phyloP scores from a whole-genome alignment of 495 filamentous ascomycete genomes.

The Tuber microsphaerosporum region DNA sequence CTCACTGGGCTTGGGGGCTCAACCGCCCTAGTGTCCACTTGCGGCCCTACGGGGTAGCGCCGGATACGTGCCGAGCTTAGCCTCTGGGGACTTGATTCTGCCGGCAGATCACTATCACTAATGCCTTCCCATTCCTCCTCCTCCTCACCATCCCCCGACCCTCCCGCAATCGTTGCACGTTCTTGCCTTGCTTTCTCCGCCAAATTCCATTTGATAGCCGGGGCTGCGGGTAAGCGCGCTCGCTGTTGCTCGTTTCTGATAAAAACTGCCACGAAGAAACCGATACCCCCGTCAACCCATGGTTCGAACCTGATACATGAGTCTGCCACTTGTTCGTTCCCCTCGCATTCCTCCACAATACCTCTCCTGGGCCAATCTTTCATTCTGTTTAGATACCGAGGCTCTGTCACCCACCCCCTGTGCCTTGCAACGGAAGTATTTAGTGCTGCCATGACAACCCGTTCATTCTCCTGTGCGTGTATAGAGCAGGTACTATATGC shows the following conservation, averaged over 20 bases:
- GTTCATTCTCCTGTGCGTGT: slow-evolving; percentile 78
- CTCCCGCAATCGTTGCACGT: slow-evolving; percentile 42
- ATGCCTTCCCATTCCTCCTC: slow-evolving; percentile 47
- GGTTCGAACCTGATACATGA: slow-evolving; percentile 76
- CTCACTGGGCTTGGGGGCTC: background rate
- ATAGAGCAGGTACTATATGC: slow-evolving; percentile 92
- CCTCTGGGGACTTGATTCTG: background rate
- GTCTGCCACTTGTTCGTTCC: slow-evolving; percentile 53
- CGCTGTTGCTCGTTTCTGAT: slow-evolving; percentile 47
- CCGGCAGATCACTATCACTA: slow-evolving; percentile 27
- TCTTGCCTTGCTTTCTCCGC: slow-evolving; percentile 25
- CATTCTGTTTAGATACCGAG: slow-evolving; percentile 59
- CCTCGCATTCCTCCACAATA: slow-evolving; percentile 44
- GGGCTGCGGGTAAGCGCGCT: background rate
- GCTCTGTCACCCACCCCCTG: slow-evolving; percentile 69
- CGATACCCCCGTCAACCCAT: slow-evolving; percentile 69
- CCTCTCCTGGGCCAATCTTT: slow-evolving; percentile 62
- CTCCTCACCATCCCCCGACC: slow-evolving; percentile 44
- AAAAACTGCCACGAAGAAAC: slow-evolving; percentile 66
- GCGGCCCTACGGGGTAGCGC: background rate
- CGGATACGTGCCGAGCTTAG: background rate
- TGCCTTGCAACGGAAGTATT: slow-evolving; percentile 56
- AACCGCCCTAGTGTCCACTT: background rate
- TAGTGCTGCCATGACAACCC: slow-evolving; percentile 66
- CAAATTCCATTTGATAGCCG: slow-evolving; percentile 4